A percentile compares a stretch with the other conserved stretches of the same genome.
Conservation (phyloP, 225 moss, liverwort and hornwort genomes). For the Polytrichum formosum region DNA sequence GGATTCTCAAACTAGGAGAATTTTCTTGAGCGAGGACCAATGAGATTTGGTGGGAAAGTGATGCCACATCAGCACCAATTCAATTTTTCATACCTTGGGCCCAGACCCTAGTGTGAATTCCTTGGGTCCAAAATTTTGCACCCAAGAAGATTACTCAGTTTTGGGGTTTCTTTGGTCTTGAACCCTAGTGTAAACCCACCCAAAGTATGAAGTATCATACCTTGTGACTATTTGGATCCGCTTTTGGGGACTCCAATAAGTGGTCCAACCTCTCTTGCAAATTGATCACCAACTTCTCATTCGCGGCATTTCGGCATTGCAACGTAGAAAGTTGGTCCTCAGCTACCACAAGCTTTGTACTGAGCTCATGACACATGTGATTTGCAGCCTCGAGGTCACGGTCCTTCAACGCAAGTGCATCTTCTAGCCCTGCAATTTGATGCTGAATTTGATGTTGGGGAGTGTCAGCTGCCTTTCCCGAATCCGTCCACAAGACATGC, state of each 20-base stretch:
- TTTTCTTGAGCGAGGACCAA: no score
- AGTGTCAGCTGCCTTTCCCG: slow-evolving; percentile 19
- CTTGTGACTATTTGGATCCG: slow-evolving; percentile 6
- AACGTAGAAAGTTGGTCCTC: slow-evolving; percentile 46
- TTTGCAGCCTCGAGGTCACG: slow-evolving; percentile 59
- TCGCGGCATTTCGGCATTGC: slow-evolving; percentile 51
- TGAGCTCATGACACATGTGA: slow-evolving; percentile 44
- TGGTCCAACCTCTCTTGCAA: slow-evolving; percentile 48
- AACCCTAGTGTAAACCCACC: no score
- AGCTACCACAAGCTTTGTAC: slow-evolving; percentile 46
- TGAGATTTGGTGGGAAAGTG: no score
- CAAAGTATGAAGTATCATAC: no score
- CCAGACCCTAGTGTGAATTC: no score
- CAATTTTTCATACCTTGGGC: no score
- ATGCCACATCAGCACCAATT: no score
- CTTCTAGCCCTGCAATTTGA: slow-evolving; percentile 36
- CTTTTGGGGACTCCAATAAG: slow-evolving; percentile 24
- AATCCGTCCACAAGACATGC: slow-evolving; percentile 22
- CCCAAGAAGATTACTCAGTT: no score
- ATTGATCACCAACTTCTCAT: slow-evolving; percentile 46
- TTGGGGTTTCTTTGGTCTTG: no score
- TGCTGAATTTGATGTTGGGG: slow-evolving; percentile 15
- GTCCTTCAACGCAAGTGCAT: slow-evolving; percentile 45
- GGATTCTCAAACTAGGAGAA: no score
- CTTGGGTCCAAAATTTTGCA: no score